phyloP scores from a whole-genome alignment of 768 basidiomycete genomes.

The Suillus paluster region DNA sequence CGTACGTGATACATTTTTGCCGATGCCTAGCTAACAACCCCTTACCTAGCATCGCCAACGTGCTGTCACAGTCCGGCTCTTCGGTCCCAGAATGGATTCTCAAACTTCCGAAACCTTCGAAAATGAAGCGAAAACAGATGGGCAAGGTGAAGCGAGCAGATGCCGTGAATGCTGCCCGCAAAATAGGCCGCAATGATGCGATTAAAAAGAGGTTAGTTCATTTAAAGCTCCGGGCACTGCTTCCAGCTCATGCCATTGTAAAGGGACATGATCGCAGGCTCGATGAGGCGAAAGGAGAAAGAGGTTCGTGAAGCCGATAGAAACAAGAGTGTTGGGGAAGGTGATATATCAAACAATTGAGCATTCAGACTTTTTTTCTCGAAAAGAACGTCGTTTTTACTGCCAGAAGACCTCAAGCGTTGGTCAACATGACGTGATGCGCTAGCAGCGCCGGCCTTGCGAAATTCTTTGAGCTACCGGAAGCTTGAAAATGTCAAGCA shows the following conservation, averaged over 20 bases:
- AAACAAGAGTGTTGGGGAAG: background rate
- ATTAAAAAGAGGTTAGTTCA: slow-evolving; percentile 68
- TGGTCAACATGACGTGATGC: background rate
- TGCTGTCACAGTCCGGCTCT: slow-evolving; percentile 92
- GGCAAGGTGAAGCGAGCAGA: slow-evolving; percentile 84
- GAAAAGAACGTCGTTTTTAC: background rate
- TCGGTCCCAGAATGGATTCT: slow-evolving; percentile 93
- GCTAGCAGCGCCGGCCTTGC: background rate
- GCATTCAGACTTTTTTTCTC: no score
- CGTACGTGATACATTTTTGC: slow-evolving; percentile 50
- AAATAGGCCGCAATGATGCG: slow-evolving; percentile 69
- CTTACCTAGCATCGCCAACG: slow-evolving; percentile 81
- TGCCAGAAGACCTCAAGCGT: background rate
- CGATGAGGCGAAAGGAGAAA: slow-evolving; percentile 65
- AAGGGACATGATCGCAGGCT: slow-evolving; percentile 81
- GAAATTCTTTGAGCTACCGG: background rate
- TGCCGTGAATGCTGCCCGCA: slow-evolving; percentile 69
- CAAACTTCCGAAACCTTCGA: slow-evolving; percentile 92
- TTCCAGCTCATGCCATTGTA: slow-evolving; percentile 4
- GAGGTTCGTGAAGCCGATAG: slow-evolving; percentile 6
- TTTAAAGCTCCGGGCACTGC: slow-evolving; percentile 3
- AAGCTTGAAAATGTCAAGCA: background rate
- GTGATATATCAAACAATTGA: background rate
- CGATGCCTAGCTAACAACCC: slow-evolving; percentile 14
- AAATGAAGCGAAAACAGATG: slow-evolving; percentile 84